phyloP scores from a whole-genome alignment of 2,329 filamentous ascomycete genomes.

The Colletotrichum scovillei region DNA sequence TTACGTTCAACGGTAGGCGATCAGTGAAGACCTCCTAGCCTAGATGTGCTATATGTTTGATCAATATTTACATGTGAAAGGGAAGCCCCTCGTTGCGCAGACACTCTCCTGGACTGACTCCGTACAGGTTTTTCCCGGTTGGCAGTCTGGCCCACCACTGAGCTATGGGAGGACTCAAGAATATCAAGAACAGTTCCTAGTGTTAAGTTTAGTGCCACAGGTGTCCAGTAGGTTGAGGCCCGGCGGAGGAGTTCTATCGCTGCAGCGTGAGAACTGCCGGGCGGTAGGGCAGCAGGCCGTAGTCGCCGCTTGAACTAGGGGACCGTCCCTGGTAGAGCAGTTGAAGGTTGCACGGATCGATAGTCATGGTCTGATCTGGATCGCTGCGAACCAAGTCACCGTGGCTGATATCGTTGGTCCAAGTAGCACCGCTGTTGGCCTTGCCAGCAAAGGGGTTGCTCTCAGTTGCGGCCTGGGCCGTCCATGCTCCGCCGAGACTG shows the following conservation, averaged over 20 bases:
- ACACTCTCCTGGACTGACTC: not conserved
- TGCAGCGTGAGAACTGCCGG: slow-evolving; percentile 63
- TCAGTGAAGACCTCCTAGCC: not conserved
- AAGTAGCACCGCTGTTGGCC: slow-evolving; percentile 71
- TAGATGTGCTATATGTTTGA: not conserved
- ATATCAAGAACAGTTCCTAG: no score
- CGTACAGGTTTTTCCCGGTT: no score
- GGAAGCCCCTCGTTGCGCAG: not conserved
- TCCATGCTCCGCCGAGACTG: slow-evolving; percentile 68
- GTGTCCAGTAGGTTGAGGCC: no score
- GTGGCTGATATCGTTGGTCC: slow-evolving; percentile 76
- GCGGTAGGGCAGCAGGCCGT: slow-evolving; percentile 63
- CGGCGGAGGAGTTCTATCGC: not conserved
- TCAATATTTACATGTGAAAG: not conserved
- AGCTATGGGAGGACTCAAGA: fast-evolving
- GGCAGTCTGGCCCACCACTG: no score
- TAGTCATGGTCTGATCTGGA: slow-evolving; percentile 70
- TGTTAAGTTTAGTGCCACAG: fast-evolving
- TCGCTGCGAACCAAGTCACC: slow-evolving; percentile 69
- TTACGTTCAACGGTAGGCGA: not conserved
- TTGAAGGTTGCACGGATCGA: slow-evolving; percentile 74
- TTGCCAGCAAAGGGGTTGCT: slow-evolving; percentile 73
- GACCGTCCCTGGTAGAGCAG: slow-evolving; percentile 71
- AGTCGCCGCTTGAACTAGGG: slow-evolving; percentile 56
- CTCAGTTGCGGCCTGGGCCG: slow-evolving; percentile 65